These are phyloP conservation scores for Knoxia roxburghii DNA, from an alignment of 257 asterid genomes.

Conservation along the genomic window DNA sequence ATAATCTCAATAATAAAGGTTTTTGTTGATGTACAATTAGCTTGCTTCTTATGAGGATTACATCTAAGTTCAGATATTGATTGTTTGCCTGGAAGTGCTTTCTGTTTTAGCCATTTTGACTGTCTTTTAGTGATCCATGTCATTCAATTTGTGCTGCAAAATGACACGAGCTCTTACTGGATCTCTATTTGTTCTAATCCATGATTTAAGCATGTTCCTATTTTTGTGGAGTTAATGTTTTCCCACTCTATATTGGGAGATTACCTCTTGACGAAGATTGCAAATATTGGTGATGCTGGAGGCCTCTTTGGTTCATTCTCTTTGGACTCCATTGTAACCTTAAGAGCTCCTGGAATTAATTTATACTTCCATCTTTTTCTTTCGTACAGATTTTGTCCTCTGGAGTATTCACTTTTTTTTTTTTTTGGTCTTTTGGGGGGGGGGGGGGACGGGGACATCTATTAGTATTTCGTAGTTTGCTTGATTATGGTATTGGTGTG, in stretches of 20 bases:
- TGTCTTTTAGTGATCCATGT: not conserved
- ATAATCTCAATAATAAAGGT: not conserved
- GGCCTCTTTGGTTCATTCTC: not conserved
- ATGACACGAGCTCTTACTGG: not conserved
- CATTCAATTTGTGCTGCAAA: not conserved
- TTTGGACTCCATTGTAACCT: not conserved
- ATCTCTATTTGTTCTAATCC: not conserved
- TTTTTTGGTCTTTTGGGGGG: not conserved
- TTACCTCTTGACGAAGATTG: not conserved
- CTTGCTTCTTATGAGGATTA: not conserved
- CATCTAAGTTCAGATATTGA: not conserved
- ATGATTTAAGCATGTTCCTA: not conserved
- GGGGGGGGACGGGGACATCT: not conserved
- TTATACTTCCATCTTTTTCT: not conserved
- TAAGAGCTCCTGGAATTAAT: not conserved
- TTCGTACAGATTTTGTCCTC: not conserved
- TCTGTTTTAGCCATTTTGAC: not conserved
- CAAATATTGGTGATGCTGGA: not conserved
- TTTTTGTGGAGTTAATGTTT: not conserved
- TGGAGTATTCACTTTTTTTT: not conserved
- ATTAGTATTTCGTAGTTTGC: not conserved
- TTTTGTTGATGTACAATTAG: not conserved
- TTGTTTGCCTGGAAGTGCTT: not conserved
- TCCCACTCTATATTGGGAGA: not conserved
- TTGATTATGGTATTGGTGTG: not conserved